Evolutionary conservation across 805 yeast genomes (phyloP).

Genomic region (Candida taoyuanica): DNA sequence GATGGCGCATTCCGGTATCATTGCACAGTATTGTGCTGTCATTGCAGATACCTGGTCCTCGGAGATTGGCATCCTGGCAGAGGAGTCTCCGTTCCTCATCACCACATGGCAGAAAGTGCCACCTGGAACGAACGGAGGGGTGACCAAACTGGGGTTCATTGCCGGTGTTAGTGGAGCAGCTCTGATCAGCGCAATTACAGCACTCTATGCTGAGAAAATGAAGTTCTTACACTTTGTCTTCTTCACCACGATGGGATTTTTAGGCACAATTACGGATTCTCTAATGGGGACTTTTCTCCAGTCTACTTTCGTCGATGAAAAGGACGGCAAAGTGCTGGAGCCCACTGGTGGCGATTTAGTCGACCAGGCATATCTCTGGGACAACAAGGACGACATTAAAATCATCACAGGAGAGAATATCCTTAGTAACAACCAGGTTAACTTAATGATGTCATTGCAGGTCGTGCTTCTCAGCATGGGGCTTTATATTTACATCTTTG

Average conservation of each 20-base stretch:
- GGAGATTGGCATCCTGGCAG: slow-evolving; percentile 40
- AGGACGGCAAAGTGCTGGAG: slow-evolving; percentile 28
- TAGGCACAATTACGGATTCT: slow-evolving; percentile 39
- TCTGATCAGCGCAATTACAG: slow-evolving; percentile 29
- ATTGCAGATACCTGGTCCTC: slow-evolving; percentile 46
- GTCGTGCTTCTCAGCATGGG: slow-evolving; percentile 29
- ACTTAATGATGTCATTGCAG: slow-evolving; percentile 31
- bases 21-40: slow-evolving; percentile 39
- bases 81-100: slow-evolving; percentile 33
- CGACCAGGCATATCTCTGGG: slow-evolving; percentile 21
- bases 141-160: slow-evolving; percentile 32
- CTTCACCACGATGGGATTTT: slow-evolving; percentile 30
- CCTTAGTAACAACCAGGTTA: slow-evolving; percentile 38
- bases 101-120: slow-evolving; percentile 39
- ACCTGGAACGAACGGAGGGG: slow-evolving; percentile 45
- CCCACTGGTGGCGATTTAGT: slow-evolving; percentile 33
- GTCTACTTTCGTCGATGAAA: slow-evolving; percentile 30
- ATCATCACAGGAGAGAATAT: slow-evolving; percentile 32
- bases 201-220: slow-evolving; percentile 20
- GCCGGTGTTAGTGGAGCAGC: slow-evolving; percentile 35
- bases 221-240: slow-evolving; percentile 23
- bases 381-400: slow-evolving; percentile 20
- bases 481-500: slow-evolving; percentile 16
- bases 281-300: slow-evolving; percentile 39
- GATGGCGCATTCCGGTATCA: slow-evolving; percentile 25